Percentiles rank a stretch among this genome's conserved stretches.
phyloP scores from a whole-genome alignment of 2,329 filamentous ascomycete species.

The Cladosporium sp. region DNA sequence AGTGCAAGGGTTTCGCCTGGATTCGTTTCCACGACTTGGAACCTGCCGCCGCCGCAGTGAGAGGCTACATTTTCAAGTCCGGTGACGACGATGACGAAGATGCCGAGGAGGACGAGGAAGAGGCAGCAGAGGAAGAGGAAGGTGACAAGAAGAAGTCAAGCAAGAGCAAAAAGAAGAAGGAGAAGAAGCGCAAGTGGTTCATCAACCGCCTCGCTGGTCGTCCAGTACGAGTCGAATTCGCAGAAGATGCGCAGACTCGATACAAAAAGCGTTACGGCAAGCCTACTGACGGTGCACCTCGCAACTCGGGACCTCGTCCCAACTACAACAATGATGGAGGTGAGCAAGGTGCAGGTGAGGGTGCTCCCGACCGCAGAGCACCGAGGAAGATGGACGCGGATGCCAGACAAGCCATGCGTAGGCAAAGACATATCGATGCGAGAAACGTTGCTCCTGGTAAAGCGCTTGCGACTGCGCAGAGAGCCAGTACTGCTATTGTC shows the following conservation, averaged over 20 bases:
- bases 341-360: conserved; percentile 22
- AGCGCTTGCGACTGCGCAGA: conserved; percentile 46
- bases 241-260: conserved; percentile 80
- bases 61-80: conserved; percentile 70
- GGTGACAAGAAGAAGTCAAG: conserved; percentile 49
- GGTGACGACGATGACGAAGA: conserved; percentile 45
- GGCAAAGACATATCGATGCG: conserved; percentile 40
- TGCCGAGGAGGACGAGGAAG: conserved; percentile 42
- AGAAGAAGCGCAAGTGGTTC: conserved; percentile 63
- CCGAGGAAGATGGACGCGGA: conserved; percentile 31
- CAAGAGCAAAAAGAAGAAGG: conserved; percentile 33
- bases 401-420: conserved; percentile 27
- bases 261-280: conserved; percentile 88
- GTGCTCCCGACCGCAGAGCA: conserved; percentile 25
- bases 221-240: conserved; percentile 81
- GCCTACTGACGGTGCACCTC: conserved; percentile 20
- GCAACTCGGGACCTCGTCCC: conserved; percentile 8
- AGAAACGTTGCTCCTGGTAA: conserved; percentile 42
- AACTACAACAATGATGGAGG: conserved; percentile 5
- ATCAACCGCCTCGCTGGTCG: conserved; percentile 80
- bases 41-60: conserved; percentile 70
- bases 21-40: conserved; percentile 80
- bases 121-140: conserved; percentile 29
- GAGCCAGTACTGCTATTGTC: conserved; percentile 75
- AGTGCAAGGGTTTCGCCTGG: conserved; percentile 98